Percentiles rank a stretch among this genome's conserved stretches.
phyloP scores from a whole-genome alignment of 306 rosid species.

The Rosa lucieae region DNA sequence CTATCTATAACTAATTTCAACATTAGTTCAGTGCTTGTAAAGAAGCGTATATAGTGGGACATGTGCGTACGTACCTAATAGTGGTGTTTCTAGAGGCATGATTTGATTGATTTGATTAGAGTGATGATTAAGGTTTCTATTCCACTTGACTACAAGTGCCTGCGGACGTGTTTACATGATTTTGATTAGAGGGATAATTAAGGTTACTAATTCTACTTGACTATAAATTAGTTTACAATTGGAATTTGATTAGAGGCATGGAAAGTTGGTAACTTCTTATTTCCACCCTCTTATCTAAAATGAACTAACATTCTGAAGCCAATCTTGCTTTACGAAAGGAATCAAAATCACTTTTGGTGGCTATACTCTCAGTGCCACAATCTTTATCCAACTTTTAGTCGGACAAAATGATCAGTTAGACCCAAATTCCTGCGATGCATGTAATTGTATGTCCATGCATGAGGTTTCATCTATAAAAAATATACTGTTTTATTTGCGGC shows the following conservation, averaged over 20 bases:
- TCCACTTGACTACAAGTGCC: neutral
- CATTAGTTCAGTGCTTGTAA: neutral
- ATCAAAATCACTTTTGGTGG: neutral
- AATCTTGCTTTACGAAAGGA: neutral
- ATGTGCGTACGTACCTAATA: neutral
- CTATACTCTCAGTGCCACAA: neutral
- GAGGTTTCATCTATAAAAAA: too few relatives aligned
- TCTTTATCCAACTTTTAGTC: neutral
- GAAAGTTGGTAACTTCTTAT: neutral
- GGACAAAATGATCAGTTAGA: neutral
- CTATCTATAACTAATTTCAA: neutral
- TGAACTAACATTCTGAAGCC: neutral
- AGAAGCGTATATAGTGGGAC: neutral
- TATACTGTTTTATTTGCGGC: too few relatives aligned
- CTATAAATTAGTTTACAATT: neutral
- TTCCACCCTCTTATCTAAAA: neutral
- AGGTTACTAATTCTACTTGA: neutral
- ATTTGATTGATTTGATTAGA: slow-evolving; percentile 9
- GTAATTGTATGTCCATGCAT: too few relatives aligned
- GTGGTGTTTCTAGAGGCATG: slow-evolving; percentile 1
- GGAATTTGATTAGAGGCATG: neutral
- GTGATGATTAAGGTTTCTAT: slow-evolving; percentile 11
- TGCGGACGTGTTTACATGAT: neutral
- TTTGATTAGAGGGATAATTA: neutral
- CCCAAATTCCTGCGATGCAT: neutral